phyloP scores from a whole-genome alignment of 2,329 filamentous ascomycete species.

The Alternaria infectoria region DNA sequence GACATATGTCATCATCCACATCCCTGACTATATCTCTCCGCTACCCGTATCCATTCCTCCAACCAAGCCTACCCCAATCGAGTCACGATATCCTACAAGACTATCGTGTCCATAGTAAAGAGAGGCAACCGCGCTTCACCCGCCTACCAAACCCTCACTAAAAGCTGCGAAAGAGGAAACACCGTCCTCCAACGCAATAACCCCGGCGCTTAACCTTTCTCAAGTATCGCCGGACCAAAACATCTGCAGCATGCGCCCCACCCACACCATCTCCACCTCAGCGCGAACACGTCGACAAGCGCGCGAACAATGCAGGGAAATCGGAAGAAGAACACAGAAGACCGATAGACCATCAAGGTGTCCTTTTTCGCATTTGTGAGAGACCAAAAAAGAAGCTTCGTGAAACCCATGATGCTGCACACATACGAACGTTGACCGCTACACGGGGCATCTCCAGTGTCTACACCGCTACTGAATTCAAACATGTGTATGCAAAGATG shows the following conservation, averaged over 20 bases:
- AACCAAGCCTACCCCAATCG: too few species aligned
- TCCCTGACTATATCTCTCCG: neutral
- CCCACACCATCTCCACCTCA: conserved; percentile 6
- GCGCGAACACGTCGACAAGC: neutral
- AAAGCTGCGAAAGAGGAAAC: too few species aligned
- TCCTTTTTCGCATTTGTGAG: too few species aligned
- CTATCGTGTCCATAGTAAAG: neutral
- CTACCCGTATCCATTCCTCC: neutral
- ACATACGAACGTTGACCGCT: neutral
- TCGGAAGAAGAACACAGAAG: neutral
- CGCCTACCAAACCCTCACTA: neutral
- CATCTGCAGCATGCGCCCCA: conserved; percentile 1
- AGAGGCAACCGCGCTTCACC: neutral
- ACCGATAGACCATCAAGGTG: neutral
- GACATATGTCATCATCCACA: neutral
- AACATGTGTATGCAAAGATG: neutral
- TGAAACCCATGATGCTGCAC: too few species aligned
- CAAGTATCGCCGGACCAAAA: neutral
- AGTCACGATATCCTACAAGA: neutral
- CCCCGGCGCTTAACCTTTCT: neutral
- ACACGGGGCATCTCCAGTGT: neutral
- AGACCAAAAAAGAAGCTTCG: neutral
- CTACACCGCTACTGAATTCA: neutral
- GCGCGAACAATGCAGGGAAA: neutral
- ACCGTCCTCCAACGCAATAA: too few species aligned